phyloP scores from a whole-genome alignment of 2,329 filamentous ascomycete genomes.

The Leptodontidium sp. region DNA sequence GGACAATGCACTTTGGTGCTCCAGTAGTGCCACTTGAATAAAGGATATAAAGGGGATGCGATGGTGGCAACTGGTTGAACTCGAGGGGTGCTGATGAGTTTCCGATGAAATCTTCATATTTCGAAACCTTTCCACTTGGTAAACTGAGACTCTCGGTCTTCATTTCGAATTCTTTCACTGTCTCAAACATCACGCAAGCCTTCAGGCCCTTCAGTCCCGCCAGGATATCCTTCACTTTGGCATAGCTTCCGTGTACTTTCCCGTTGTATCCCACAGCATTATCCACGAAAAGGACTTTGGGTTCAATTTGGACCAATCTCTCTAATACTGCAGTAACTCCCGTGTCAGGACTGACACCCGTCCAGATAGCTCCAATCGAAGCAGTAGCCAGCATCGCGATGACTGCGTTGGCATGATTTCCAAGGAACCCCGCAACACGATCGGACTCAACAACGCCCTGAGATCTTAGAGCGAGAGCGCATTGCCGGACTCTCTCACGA shows the following conservation, averaged over 20 bases:
- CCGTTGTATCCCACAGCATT: slow-evolving; percentile 92
- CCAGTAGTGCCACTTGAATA: slow-evolving; percentile 93
- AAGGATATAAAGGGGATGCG: slow-evolving; percentile 91
- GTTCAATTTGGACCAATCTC: slow-evolving; percentile 83
- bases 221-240: slow-evolving; percentile 82
- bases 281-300: slow-evolving; percentile 84
- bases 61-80: slow-evolving; percentile 82
- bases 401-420: slow-evolving; percentile 87
- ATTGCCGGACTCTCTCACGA: slow-evolving; percentile 77
- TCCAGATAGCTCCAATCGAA: slow-evolving; percentile 89
- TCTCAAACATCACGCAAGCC: slow-evolving; percentile 78
- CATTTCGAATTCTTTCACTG: slow-evolving; percentile 54
- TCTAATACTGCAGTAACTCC: slow-evolving; percentile 92
- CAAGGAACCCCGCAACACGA: slow-evolving; percentile 78
- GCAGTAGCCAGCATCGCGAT: slow-evolving; percentile 88
- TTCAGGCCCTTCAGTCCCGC: slow-evolving; percentile 68
- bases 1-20: slow-evolving; percentile 91
- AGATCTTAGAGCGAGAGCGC: slow-evolving; percentile 73
- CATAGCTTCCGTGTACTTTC: slow-evolving; percentile 81
- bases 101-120: slow-evolving; percentile 53
- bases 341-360: slow-evolving; percentile 89
- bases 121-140: slow-evolving; percentile 49
- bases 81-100: slow-evolving; percentile 51
- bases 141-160: slow-evolving; percentile 33
- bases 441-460: slow-evolving; percentile 66